These are phyloP conservation scores for Parmales sp. DNA, from an alignment of 108 stramenopile genomes.

Conservation along the genomic window DNA sequence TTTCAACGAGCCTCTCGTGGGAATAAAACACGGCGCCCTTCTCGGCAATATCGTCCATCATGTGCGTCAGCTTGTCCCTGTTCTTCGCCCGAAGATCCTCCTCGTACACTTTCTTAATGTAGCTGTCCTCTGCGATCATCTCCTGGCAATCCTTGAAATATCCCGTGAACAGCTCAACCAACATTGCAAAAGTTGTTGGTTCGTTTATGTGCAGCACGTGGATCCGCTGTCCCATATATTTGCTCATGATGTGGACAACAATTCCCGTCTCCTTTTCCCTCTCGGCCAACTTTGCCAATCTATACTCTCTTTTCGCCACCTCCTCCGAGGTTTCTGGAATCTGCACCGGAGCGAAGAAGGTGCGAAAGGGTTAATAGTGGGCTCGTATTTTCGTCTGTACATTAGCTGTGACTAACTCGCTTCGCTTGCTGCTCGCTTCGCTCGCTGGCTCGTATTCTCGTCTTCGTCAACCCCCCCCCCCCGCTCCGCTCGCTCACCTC, in stretches of 20 bases:
- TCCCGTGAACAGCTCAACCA: conserved; percentile 7
- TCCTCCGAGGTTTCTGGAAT: not conserved
- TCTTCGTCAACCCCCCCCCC: too few relatives aligned
- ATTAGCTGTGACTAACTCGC: too few relatives aligned
- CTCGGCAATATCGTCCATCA: not conserved
- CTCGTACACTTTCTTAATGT: not conserved
- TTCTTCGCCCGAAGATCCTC: not conserved
- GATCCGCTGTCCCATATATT: conserved; percentile 11
- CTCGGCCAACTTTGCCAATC: not conserved
- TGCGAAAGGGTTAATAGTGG: too few relatives aligned
- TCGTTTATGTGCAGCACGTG: not conserved
- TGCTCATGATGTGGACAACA: not conserved
- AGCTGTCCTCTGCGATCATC: not conserved
- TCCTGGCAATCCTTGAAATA: conserved; percentile 1
- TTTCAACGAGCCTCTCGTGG: not conserved
- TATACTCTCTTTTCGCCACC: not conserved
- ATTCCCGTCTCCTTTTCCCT: not conserved
- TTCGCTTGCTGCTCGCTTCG: too few relatives aligned
- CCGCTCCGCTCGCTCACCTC: too few relatives aligned
- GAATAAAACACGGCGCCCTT: not conserved
- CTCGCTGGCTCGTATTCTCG: too few relatives aligned
- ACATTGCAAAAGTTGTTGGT: not conserved
- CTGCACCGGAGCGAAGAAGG: too few relatives aligned
- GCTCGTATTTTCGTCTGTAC: too few relatives aligned
- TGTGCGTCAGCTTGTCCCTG: not conserved